A percentile compares a stretch with the other conserved stretches of the same genome.
Conservation (phyloP, 768 basidiomycete genomes). For the Termitomyces bulborhizus region DNA sequence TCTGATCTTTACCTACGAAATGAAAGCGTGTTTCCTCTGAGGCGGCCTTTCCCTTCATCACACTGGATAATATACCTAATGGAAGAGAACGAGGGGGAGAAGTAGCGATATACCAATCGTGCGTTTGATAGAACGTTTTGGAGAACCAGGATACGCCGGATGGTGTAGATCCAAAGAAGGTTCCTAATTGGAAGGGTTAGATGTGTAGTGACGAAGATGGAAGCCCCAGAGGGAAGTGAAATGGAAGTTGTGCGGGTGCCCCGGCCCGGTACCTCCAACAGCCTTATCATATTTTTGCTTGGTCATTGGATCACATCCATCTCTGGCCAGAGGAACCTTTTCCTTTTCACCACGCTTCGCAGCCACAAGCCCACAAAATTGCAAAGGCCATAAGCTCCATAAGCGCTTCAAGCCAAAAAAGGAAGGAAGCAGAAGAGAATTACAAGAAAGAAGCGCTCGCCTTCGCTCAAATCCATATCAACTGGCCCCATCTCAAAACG, state of each 20-base stretch:
- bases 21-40: slow-evolving; percentile 8
- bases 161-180: slow-evolving; percentile 51
- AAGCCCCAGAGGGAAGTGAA: too few relatives aligned
- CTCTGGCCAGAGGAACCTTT: too few relatives aligned
- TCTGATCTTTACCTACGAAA: slow-evolving; percentile 57
- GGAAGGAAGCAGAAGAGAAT: too few relatives aligned
- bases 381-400: background rate
- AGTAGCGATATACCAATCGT: slow-evolving; percentile 42
- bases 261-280: too few relatives aligned
- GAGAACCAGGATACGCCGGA: slow-evolving; percentile 39
- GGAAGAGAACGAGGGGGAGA: slow-evolving; percentile 12
- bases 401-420: background rate
- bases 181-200: slow-evolving; percentile 28
- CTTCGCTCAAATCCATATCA: slow-evolving; percentile 46
- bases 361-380: background rate
- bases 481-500: slow-evolving; percentile 41
- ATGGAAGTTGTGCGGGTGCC: too few relatives aligned
- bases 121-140: slow-evolving; percentile 40
- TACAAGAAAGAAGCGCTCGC: slow-evolving; percentile 18
- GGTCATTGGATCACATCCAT: too few relatives aligned
- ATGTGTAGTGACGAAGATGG: background rate
- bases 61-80: too few relatives aligned
- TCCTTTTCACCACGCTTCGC: too few relatives aligned
- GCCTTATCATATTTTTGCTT: too few relatives aligned
- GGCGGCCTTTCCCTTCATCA: too few relatives aligned